Conservation (phyloP, 192 early-diverging fungal species). For the Coemansia sp. region DNA sequence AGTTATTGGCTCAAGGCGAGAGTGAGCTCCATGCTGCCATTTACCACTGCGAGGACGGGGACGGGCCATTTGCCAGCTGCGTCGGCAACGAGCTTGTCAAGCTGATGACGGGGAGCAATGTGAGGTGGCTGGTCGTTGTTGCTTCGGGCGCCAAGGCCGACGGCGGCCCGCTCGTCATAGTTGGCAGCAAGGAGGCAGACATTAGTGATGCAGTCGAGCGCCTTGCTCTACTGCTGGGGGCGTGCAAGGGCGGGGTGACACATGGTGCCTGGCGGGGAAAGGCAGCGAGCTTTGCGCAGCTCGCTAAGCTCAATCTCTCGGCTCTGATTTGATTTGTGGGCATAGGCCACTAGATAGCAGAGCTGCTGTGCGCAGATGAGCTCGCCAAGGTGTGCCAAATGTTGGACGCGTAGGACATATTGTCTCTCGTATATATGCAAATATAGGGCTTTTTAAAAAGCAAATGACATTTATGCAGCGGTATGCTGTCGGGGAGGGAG, state of each 20-base stretch:
- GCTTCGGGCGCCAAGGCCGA: slow-evolving; percentile 20
- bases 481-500: not conserved
- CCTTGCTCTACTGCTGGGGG: slow-evolving; percentile 8
- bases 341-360: not conserved
- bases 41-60: slow-evolving; percentile 34
- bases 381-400: too few relatives aligned
- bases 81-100: slow-evolving; percentile 12
- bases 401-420: not conserved
- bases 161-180: slow-evolving; percentile 21
- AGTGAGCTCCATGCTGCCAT: not conserved
- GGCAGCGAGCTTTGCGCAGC: slow-evolving; percentile 11
- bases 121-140: slow-evolving; percentile 13
- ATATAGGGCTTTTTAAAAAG: not conserved
- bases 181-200: slow-evolving; percentile 2
- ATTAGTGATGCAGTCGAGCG: slow-evolving; percentile 8
- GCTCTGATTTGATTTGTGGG: not conserved
- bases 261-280: slow-evolving; percentile 36
- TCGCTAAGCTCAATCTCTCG: slow-evolving; percentile 7
- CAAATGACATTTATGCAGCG: not conserved
- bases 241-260: slow-evolving; percentile 22
- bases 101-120: slow-evolving; percentile 5
- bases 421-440: not conserved
- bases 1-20: not conserved
- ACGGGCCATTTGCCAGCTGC: slow-evolving; percentile 21
- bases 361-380: not conserved